Evolutionary conservation across 2,329 filamentous ascomycete species (phyloP).

Genomic region (Microcyclospora tardicrescens): DNA sequence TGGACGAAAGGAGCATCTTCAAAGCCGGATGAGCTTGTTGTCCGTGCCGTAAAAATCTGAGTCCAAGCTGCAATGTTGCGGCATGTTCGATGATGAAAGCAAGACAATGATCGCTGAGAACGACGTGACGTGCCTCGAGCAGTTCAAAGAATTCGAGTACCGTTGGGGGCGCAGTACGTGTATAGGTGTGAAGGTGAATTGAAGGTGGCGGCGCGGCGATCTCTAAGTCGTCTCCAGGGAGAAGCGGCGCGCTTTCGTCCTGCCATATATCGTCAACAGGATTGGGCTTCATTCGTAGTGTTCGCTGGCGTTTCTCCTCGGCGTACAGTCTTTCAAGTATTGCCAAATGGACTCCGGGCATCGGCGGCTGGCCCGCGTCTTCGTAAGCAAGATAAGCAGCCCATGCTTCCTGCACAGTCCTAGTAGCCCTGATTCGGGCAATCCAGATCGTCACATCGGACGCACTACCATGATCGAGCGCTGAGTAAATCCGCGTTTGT

Average conservation of each 20-base stretch:
- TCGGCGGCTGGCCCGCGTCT: constrained; percentile 26
- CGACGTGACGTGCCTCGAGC: constrained; percentile 41
- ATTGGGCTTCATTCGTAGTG: not conserved
- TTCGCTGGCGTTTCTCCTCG: constrained; percentile 10
- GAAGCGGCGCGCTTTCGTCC: constrained; percentile 15
- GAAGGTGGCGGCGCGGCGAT: constrained; percentile 43
- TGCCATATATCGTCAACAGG: not conserved
- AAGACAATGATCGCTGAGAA: constrained; percentile 39
- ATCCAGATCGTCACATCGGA: constrained; percentile 33
- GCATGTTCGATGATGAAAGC: constrained; percentile 44
- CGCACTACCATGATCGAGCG: not conserved
- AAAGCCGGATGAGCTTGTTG: too few species aligned
- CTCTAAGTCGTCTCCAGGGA: constrained; percentile 50
- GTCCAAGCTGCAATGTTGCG: constrained; percentile 32
- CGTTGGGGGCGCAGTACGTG: constrained; percentile 48
- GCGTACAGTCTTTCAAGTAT: constrained; percentile 45
- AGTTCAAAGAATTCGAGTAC: constrained; percentile 45
- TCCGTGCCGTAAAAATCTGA: constrained; percentile 33
- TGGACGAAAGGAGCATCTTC: too few species aligned
- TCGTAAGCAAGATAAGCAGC: constrained; percentile 48
- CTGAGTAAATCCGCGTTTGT: constrained; percentile 36
- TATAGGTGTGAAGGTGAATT: constrained; percentile 52
- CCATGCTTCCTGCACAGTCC: constrained; percentile 52
- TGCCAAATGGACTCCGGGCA: constrained; percentile 37
- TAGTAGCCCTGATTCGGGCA: constrained; percentile 45